Conservation (phyloP, 305 asterid species). For the Plantago lanceolata region DNA sequence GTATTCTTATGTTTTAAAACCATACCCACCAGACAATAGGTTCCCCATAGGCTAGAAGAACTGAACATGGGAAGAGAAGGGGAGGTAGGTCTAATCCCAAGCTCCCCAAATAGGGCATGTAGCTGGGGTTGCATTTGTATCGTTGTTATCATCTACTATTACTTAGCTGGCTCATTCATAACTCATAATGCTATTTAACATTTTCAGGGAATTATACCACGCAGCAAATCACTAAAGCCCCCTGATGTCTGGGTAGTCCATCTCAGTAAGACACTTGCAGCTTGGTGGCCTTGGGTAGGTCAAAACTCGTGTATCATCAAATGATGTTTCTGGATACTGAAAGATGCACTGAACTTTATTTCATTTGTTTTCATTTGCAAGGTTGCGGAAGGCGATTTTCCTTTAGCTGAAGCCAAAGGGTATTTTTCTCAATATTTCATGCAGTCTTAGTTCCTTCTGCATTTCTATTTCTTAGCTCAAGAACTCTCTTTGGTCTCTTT, state of each 20-base stretch:
- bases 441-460: slow-evolving; percentile 16
- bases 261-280: slow-evolving; percentile 53
- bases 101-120: too few species aligned
- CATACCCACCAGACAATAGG: background rate
- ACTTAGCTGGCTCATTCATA: slow-evolving; percentile 9
- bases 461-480: background rate
- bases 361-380: slow-evolving; percentile 34
- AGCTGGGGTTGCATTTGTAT: background rate
- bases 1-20: background rate
- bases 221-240: slow-evolving; percentile 35
- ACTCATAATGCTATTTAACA: slow-evolving; percentile 2
- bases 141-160: background rate
- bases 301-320: slow-evolving; percentile 20
- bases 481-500: background rate
- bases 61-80: too few species aligned
- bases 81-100: too few species aligned
- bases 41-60: too few species aligned
- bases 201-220: slow-evolving; percentile 61
- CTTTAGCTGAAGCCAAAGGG: slow-evolving; percentile 71
- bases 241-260: slow-evolving; percentile 60
- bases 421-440: slow-evolving; percentile 29
- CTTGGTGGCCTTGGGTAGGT: slow-evolving; percentile 96
- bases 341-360: slow-evolving; percentile 12
- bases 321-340: slow-evolving; percentile 17
- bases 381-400: slow-evolving; percentile 82